Percentiles rank a stretch among this genome's conserved stretches.
Evolutionary conservation across 345 rosid species (phyloP).

Genomic region (Populus tremula): DNA sequence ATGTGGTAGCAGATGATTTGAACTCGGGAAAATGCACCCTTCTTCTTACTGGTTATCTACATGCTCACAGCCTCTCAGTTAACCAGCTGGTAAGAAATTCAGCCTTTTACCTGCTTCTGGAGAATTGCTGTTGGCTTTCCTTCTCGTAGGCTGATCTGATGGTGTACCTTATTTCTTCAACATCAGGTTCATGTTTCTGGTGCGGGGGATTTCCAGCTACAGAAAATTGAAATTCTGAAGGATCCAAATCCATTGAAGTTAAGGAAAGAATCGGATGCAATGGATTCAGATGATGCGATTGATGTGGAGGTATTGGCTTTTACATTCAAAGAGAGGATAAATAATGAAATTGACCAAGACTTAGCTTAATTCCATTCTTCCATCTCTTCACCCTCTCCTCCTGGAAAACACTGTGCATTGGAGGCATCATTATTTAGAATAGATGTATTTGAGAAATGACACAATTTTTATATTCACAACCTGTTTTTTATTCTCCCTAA

Average conservation of each 20-base stretch:
- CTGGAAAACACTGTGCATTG: neutral
- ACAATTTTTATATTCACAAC: neutral
- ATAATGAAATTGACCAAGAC: neutral
- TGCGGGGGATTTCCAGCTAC: conserved; percentile 80
- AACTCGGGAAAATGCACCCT: conserved; percentile 61
- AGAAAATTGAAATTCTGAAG: conserved; percentile 70
- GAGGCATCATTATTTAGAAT: neutral
- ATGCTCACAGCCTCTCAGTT: conserved; percentile 66
- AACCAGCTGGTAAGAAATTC: conserved; percentile 74
- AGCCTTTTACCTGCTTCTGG: conserved; percentile 6
- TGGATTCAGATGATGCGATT: conserved; percentile 62
- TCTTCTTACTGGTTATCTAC: conserved; percentile 70
- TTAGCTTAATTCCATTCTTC: conserved; percentile 1
- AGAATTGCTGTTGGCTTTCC: neutral
- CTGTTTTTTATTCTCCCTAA: neutral
- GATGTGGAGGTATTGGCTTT: conserved; percentile 52
- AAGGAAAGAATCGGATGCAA: conserved; percentile 57
- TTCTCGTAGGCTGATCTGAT: conserved; percentile 10
- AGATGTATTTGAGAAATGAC: neutral
- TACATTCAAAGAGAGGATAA: neutral
- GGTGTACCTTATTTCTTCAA: conserved; percentile 10
- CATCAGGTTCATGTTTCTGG: conserved; percentile 83
- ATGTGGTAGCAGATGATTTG: conserved; percentile 38
- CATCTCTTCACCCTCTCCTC: neutral
- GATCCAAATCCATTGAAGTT: conserved; percentile 70